Conservation (phyloP, 1,284 basidiomycete species). For the Singerocomus rubriflavus region DNA sequence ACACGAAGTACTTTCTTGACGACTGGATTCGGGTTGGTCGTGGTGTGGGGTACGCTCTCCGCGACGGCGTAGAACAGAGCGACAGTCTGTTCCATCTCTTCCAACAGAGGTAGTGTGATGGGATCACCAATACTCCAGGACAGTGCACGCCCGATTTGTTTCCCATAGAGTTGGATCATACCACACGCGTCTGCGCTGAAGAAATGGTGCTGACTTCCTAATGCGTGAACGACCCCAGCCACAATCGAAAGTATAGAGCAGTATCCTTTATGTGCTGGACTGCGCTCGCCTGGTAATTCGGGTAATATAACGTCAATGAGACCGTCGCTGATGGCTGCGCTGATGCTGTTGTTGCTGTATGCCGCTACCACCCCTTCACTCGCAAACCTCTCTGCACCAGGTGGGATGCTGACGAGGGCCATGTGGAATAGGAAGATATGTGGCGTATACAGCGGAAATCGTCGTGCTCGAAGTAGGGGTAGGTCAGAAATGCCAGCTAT, state of each 20-base stretch:
- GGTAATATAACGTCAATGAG: slow-evolving; percentile 66
- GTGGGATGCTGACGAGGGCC: slow-evolving; percentile 73
- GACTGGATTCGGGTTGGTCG: slow-evolving; percentile 41
- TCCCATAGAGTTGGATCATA: slow-evolving; percentile 80
- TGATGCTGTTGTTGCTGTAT: slow-evolving; percentile 82
- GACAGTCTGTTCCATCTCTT: slow-evolving; percentile 78
- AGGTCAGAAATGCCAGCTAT: slow-evolving; percentile 66
- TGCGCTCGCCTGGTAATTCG: slow-evolving; percentile 69
- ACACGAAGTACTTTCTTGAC: slow-evolving; percentile 62
- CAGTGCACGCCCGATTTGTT: slow-evolving; percentile 74
- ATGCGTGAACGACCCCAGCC: slow-evolving; percentile 65
- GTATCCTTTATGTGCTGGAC: slow-evolving; percentile 77
- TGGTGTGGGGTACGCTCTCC: slow-evolving; percentile 39
- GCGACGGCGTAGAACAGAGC: slow-evolving; percentile 75
- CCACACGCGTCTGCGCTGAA: slow-evolving; percentile 85
- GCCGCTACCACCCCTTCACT: slow-evolving; percentile 80
- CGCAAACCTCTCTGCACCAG: slow-evolving; percentile 82
- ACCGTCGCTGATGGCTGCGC: slow-evolving; percentile 70
- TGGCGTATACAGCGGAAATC: slow-evolving; percentile 66
- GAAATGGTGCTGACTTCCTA: slow-evolving; percentile 73
- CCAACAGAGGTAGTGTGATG: slow-evolving; percentile 68
- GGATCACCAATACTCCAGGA: slow-evolving; percentile 78
- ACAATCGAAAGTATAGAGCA: slow-evolving; percentile 84
- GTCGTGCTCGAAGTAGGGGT: slow-evolving; percentile 55
- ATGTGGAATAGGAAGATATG: slow-evolving; percentile 85